Evolutionary conservation across 2,329 filamentous ascomycete species (phyloP), one percentile per base, ranked within the genome.

Genomic region (Beauveria australis): DNA sequence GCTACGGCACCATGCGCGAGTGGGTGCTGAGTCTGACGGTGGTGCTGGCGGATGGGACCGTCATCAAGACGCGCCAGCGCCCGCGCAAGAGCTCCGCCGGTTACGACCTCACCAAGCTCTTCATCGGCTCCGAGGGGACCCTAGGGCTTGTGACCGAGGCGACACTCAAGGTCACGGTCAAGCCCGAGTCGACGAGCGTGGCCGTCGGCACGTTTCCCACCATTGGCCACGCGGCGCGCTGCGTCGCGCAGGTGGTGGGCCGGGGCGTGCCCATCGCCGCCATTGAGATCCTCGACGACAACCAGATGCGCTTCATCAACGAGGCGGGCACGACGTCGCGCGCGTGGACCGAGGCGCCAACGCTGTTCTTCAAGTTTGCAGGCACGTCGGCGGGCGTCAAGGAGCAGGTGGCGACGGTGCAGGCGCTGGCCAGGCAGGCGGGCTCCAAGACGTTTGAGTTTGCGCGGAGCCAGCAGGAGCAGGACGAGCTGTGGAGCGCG

Each of bases 1-100:
- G 92, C 61, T 96, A 96, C 72, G 92, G 92, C 64, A 96, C 92
- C 2, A 96, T 96, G 91, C 87, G 90, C 64, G 92, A 96, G 71
- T 96, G 92, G 92, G 92, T 96, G 14, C 76, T 96, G 24, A 89
- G 84, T 59, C 75, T 96, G 66, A 96, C 92, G 0, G 90, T 96
- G 4, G 92, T 96, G 12, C 81, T 96, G 67, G 92, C 92, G 19
- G 92, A 96, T 73, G 92, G 92, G 54, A 96, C 92, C 1, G 75
- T 96, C 56, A 88, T 97, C 75, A 93, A 92, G 79, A 97, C 92
- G 12, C 82, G 89, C 64, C 91, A 95, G 74, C 83, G 92, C 53
- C 91, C 92, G 12, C 84, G 92, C 66, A 97, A 96, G 79, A 92
- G 89, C 69, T 92, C 88, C 60, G 92, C 92, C 37, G 92, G 92